Percentiles rank a stretch among this genome's conserved stretches.
These are phyloP conservation scores for Candida krabiensis DNA, from an alignment of 805 yeast species.

Conservation along the genomic window DNA sequence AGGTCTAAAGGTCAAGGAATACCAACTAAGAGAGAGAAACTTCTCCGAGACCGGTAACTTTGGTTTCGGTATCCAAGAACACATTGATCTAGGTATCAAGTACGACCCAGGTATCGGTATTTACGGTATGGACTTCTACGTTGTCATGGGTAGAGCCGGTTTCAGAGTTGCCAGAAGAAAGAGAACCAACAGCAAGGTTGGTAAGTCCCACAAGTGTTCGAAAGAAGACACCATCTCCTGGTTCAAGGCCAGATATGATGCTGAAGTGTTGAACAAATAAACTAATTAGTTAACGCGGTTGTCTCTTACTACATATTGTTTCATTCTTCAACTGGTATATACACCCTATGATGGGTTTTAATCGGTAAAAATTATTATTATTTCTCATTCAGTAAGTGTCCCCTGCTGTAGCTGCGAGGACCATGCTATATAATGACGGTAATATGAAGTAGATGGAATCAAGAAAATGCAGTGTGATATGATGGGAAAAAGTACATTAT, in stretches of 20 bases:
- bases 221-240: constrained; percentile 94
- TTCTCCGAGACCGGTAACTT: constrained; percentile 99
- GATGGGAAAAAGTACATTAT: too few species aligned
- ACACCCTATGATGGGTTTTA: too few species aligned
- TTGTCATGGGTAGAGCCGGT: constrained; percentile 99
- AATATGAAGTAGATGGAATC: too few species aligned
- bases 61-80: constrained; percentile 99
- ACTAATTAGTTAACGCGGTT: constrained; percentile 8
- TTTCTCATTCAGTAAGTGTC: too few species aligned
- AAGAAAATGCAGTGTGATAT: too few species aligned
- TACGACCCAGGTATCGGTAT: constrained; percentile 99
- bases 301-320: background rate
- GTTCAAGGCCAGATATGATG: constrained; percentile 99
- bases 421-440: too few species aligned
- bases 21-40: constrained; percentile 92
- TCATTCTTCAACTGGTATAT: too few species aligned
- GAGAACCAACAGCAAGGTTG: constrained; percentile 86
- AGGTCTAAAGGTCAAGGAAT: constrained; percentile 99
- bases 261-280: constrained; percentile 89
- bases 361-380: constrained; percentile 1
- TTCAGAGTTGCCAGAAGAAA: constrained; percentile 98
- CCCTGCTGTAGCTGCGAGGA: too few species aligned
- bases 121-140: constrained; percentile 99
- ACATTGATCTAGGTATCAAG: constrained; percentile 99
- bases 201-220: constrained; percentile 88